phyloP scores from a whole-genome alignment of 345 rosid species.

The Eucalyptus guilfoylei region DNA sequence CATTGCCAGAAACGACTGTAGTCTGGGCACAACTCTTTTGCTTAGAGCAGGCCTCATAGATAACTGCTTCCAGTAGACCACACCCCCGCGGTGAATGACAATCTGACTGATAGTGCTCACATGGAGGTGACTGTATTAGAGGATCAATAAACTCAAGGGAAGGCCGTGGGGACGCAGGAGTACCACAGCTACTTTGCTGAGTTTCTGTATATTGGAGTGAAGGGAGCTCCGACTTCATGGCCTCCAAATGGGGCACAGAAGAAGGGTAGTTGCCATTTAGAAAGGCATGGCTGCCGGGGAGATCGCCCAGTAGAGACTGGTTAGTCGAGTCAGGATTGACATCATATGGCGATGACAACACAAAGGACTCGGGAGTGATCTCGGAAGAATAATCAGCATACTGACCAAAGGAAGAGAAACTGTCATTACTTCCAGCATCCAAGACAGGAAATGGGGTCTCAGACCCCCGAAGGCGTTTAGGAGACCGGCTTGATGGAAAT shows the following conservation, averaged over 20 bases:
- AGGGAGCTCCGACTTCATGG: slow-evolving; percentile 60
- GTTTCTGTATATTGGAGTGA: slow-evolving; percentile 49
- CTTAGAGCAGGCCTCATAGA: slow-evolving; percentile 16
- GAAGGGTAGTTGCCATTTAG: slow-evolving; percentile 32
- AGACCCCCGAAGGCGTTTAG: slow-evolving; percentile 21
- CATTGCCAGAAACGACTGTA: background rate
- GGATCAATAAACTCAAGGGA: slow-evolving; percentile 29
- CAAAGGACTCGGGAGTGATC: slow-evolving; percentile 1
- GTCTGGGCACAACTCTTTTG: background rate
- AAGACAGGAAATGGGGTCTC: background rate
- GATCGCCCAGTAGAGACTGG: slow-evolving; percentile 6
- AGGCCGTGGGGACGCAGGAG: slow-evolving; percentile 12
- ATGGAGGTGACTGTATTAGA: slow-evolving; percentile 24
- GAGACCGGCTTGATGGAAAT: slow-evolving; percentile 12
- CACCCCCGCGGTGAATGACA: slow-evolving; percentile 17
- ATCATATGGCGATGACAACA: background rate
- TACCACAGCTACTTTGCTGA: slow-evolving; percentile 24
- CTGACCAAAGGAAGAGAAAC: slow-evolving; percentile 8
- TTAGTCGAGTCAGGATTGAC: slow-evolving; percentile 1
- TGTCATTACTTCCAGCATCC: slow-evolving; percentile 1
- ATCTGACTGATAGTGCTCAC: slow-evolving; percentile 13
- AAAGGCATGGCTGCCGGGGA: slow-evolving; percentile 18
- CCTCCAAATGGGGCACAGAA: slow-evolving; percentile 27
- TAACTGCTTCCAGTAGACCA: slow-evolving; percentile 42
- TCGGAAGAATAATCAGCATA: slow-evolving; percentile 2